Conservation (phyloP, 805 yeast species). For the Pichia californica region DNA sequence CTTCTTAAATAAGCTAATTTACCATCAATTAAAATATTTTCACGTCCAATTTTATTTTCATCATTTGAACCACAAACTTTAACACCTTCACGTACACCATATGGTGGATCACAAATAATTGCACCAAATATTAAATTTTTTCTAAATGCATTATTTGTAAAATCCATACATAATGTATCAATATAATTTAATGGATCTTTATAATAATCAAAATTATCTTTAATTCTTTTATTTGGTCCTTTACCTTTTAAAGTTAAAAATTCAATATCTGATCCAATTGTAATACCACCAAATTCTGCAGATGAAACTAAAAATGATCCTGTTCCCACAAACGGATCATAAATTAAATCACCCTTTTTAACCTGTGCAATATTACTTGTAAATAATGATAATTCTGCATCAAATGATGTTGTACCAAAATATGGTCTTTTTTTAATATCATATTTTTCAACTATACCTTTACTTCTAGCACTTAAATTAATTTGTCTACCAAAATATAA, state of each 20-base stretch:
- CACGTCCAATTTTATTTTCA: constrained; percentile 55
- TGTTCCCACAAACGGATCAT: constrained; percentile 96
- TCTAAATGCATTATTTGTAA: constrained; percentile 83
- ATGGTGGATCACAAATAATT: constrained; percentile 95
- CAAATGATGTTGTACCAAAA: constrained; percentile 95
- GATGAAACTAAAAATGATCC: constrained; percentile 92
- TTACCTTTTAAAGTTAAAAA: constrained; percentile 72
- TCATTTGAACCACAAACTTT: constrained; percentile 82
- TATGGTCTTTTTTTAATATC: constrained; percentile 78
- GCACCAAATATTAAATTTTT: constrained; percentile 57
- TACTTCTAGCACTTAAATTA: constrained; percentile 50
- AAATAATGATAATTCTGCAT: constrained; percentile 83
- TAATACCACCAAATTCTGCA: constrained; percentile 72
- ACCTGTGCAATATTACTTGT: constrained; percentile 85
- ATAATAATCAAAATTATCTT: constrained; percentile 74
- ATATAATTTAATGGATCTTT: constrained; percentile 48
- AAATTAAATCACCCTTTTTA: constrained; percentile 55
- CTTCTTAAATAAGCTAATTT: constrained; percentile 66
- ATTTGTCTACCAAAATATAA: constrained; percentile 76
- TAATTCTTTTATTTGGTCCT: constrained; percentile 18
- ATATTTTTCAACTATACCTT: constrained; percentile 64
- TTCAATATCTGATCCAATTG: constrained; percentile 89
- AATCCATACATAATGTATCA: constrained; percentile 87
- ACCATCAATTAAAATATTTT: constrained; percentile 69
- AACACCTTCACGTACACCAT: constrained; percentile 93